These are phyloP conservation scores for Hypoxylon sp. DNA, from an alignment of 2,329 filamentous ascomycete species.

Conservation along the genomic window DNA sequence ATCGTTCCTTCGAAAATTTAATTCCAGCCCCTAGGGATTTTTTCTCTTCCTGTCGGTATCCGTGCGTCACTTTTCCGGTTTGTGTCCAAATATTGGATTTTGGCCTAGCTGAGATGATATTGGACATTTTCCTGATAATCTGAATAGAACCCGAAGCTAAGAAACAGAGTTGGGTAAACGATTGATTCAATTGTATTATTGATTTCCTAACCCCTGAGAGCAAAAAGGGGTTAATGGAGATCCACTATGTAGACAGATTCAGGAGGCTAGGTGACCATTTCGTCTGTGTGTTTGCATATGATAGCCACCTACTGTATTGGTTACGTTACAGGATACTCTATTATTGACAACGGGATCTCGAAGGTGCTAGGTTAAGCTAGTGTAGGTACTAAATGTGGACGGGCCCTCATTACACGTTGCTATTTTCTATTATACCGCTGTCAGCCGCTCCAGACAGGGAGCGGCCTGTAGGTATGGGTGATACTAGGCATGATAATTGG, in stretches of 20 bases:
- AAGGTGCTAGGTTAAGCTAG: neutral
- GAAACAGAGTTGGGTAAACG: constrained; percentile 4
- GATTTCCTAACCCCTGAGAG: constrained; percentile 4
- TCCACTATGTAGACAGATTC: constrained; percentile 32
- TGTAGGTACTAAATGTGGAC: constrained; percentile 16
- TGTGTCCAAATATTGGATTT: neutral
- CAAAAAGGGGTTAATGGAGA: constrained; percentile 32
- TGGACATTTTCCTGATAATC: neutral
- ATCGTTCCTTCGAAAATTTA: constrained; percentile 7
- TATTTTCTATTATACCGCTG: neutral
- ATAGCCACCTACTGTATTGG: constrained; percentile 5
- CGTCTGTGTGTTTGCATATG: constrained; percentile 39
- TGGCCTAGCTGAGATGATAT: neutral
- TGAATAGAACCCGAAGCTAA: neutral
- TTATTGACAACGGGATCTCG: constrained; percentile 2
- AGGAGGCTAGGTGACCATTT: constrained; percentile 36
- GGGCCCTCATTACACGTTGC: constrained; percentile 11
- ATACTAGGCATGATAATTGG: constrained; percentile 7
- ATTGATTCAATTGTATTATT: constrained; percentile 8
- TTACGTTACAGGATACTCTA: constrained; percentile 19
- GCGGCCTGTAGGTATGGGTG: constrained; percentile 9
- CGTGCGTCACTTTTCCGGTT: neutral
- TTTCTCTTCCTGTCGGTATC: neutral
- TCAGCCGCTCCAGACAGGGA: constrained; percentile 17
- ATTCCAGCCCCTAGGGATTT: constrained; percentile 10